Conservation (phyloP, 2,329 filamentous ascomycete genomes). For the Colletotrichum zoysiae region DNA sequence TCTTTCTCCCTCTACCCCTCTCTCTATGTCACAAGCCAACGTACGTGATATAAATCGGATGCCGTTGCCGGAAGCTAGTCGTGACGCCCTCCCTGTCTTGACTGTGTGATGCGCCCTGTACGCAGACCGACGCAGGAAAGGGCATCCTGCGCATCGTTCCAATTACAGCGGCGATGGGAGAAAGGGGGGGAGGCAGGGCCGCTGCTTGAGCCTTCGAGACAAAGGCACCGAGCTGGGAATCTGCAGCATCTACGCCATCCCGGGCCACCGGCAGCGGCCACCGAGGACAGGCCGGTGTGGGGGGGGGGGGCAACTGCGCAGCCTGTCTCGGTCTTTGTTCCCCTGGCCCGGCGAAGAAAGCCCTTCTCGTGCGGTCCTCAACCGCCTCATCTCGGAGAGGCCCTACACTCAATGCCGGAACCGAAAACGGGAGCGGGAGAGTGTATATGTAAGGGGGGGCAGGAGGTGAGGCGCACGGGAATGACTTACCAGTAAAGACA, state of each 20-base stretch:
- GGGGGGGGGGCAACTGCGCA: not conserved
- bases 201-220: not conserved
- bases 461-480: not conserved
- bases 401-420: not conserved
- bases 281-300: not conserved
- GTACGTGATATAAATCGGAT: not conserved
- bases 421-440: not conserved
- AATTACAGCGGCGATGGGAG: not conserved
- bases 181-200: not conserved
- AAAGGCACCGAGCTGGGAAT: not conserved
- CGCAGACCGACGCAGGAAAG: not conserved
- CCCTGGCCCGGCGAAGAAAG: not conserved
- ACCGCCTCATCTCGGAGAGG: not conserved
- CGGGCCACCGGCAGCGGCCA: no score
- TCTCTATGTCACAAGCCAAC: not conserved
- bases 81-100: not conserved
- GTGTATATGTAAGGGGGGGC: not conserved
- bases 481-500: not conserved
- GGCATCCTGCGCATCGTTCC: not conserved
- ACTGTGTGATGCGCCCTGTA: not conserved
- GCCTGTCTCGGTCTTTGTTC: not conserved
- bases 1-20: no score
- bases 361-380: not conserved
- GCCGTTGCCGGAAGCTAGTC: not conserved
- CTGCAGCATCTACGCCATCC: not conserved